Conservation (phyloP, 208 protist genomes). For the Acanthamoeba rhysodes region DNA sequence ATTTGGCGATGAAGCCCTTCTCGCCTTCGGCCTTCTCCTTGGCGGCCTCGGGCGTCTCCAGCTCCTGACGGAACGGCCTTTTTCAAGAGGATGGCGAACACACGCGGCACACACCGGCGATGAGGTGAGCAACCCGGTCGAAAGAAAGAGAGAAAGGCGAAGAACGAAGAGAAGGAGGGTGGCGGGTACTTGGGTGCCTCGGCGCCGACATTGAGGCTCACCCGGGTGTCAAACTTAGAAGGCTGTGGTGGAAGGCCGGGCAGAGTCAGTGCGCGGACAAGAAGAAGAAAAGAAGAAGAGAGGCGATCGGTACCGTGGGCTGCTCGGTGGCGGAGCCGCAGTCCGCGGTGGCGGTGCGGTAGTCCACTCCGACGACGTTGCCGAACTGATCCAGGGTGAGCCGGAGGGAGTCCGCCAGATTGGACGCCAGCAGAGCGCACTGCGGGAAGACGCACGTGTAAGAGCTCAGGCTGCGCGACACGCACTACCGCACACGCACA, state of each 20-base stretch:
- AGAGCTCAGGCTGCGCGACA: neutral
- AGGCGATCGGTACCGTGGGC: neutral
- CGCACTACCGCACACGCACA: neutral
- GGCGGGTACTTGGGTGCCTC: neutral
- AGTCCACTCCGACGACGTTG: slow-evolving; percentile 55
- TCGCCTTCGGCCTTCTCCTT: slow-evolving; percentile 45
- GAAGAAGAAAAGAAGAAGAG: neutral
- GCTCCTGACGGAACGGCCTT: neutral
- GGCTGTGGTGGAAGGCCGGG: neutral
- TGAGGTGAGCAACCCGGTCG: too few relatives aligned
- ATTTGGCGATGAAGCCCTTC: slow-evolving; percentile 73
- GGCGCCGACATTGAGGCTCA: neutral
- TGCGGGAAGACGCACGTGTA: neutral
- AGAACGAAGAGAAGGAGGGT: too few relatives aligned
- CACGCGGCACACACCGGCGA: neutral
- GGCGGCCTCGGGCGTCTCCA: neutral
- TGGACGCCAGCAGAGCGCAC: slow-evolving; percentile 54
- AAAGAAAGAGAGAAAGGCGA: neutral
- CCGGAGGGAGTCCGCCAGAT: neutral
- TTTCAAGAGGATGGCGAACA: neutral
- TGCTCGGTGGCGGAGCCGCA: neutral
- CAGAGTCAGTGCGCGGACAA: neutral
- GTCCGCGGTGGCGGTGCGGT: slow-evolving; percentile 9
- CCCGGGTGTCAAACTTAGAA: neutral
- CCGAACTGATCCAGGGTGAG: slow-evolving; percentile 42